Evolutionary conservation across 2,329 filamentous ascomycete genomes (phyloP), one percentile per base, ranked within the genome.

Genomic region (Talaromyces piceae): DNA sequence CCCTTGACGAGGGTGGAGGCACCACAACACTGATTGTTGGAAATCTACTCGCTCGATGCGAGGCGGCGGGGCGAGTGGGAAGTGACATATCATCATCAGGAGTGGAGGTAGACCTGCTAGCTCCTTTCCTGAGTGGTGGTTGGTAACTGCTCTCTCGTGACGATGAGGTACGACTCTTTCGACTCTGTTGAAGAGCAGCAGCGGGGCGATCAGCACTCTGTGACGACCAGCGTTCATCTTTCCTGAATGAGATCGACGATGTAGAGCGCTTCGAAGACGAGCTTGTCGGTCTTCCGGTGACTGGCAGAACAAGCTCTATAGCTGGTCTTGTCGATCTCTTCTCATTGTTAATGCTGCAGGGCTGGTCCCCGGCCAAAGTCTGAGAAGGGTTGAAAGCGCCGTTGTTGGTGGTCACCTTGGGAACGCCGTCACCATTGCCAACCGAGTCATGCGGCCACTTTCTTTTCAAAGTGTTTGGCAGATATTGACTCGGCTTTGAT

Each of bases 401-500:
- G 20, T 20, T 37, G 33, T 9, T 20, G 13, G n/a, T n/a, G n/a
- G 20, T 20, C 2, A 20, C 16, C 16, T 20, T 18, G 16, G 16
- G 33, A 18, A 37, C 16, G 7, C n/a, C n/a, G 11, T 8, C 33
- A 11, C 33, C 33, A 37, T 37, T 37, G 33, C 33, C 33, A 37
- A 18, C 16, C 16, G 16, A 37, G 33, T 46, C 49, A n/a, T 31
- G 16, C 8, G 43, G 45, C 25, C 26, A 45, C 6, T 53, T 53
- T 16, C 51, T 48, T 43, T 53, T 53, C 3, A 53, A 18, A 4
- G 47, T 27, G 11, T 41, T 22, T 18, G 51, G 41, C n/a, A 49
- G 25, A 11, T 12, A 27, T 22, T 18, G 18, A 16, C 31, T 28
- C 13, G 51, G n/a, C 5, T 30, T 45, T 7, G 33, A 39, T 7